Base-by-base conservation (phyloP, 768 basidiomycete species). In the Amanita rubescens region DNA sequence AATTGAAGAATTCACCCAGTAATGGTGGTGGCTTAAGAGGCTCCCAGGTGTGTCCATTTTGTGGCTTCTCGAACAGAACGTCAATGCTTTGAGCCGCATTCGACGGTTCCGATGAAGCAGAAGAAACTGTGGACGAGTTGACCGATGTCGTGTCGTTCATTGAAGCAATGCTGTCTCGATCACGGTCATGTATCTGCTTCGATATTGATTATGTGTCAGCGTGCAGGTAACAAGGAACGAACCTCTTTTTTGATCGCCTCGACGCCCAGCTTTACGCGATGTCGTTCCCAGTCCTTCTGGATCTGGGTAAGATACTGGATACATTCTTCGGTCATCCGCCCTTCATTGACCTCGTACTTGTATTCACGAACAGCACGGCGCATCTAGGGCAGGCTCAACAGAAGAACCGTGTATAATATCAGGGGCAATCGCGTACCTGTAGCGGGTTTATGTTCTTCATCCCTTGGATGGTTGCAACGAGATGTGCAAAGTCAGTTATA, bases 241-340 rank as follows among this genome's bases (percentile, higher is more conserved):
- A 90, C 88, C 81, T 93, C 90, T 69, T 85, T 88, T 55, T 87
- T 84, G 32, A 93, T 71, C 8, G 85, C 84, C 62, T 91, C 86
- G 8, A 95, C 91, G 3, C 91, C 90, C 30, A 89, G 72, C 63
- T 91, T 89, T 30, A 94, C 83, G 41, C 93, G 77, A 65, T 91
- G 87, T 53, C 90, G 75, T 68, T 99, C 95, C 95, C 95, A 99
- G 65, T 98, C 94, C 63, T 91, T 94, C 69, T 97, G 94, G 8
- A 99, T 74, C 62, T 98, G 95, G 2, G 83, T 87, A 24, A 98
- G 79, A 62, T 98, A 98, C 70, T 96, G 91, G 35, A 81, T 75
- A 63, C 95, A 98, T 66, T 99, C 96, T 20, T 98, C 94, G 2
- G 85, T 88, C 91, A 99, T 96, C 56, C 77, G 78, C 1, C 83